These are phyloP conservation scores for Cordia subcordata DNA, from an alignment of 257 asterid species.

Conservation along the genomic window DNA sequence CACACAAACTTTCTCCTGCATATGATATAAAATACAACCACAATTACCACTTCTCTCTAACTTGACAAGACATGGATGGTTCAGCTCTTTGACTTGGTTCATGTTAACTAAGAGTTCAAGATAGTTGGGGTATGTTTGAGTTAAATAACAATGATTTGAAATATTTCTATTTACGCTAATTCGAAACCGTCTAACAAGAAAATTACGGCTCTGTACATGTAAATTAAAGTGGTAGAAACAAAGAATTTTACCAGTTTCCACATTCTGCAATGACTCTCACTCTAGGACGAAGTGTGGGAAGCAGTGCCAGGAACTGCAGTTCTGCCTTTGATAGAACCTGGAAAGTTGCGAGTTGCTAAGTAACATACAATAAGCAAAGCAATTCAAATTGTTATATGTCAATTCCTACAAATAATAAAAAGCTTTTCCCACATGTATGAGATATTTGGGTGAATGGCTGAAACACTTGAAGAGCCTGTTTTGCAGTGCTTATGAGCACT, in stretches of 20 bases:
- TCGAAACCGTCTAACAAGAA: not conserved
- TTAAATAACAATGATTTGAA: not conserved
- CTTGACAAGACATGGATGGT: too few species aligned
- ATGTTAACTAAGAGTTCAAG: too few species aligned
- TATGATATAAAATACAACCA: constrained; percentile 2
- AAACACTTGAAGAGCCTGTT: too few species aligned
- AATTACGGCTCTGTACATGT: not conserved
- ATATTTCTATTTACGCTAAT: not conserved
- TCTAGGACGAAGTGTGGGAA: constrained; percentile 66
- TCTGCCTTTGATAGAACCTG: constrained; percentile 55
- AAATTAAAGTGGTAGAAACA: not conserved
- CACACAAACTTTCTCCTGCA: constrained; percentile 81
- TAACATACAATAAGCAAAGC: not conserved
- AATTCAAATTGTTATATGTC: not conserved
- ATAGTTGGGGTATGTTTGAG: too few species aligned
- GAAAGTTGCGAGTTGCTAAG: not conserved
- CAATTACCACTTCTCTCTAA: not conserved
- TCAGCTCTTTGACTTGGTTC: too few species aligned
- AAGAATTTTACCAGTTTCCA: constrained; percentile 58
- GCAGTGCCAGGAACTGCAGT: constrained; percentile 34
- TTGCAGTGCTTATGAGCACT: too few species aligned
- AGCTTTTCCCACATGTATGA: too few species aligned
- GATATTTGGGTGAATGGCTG: too few species aligned
- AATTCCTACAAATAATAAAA: too few species aligned
- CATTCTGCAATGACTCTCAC: constrained; percentile 88